Evolutionary conservation across 1,139 yeast genomes (phyloP).

Genomic region (Candida neerlandica): DNA sequence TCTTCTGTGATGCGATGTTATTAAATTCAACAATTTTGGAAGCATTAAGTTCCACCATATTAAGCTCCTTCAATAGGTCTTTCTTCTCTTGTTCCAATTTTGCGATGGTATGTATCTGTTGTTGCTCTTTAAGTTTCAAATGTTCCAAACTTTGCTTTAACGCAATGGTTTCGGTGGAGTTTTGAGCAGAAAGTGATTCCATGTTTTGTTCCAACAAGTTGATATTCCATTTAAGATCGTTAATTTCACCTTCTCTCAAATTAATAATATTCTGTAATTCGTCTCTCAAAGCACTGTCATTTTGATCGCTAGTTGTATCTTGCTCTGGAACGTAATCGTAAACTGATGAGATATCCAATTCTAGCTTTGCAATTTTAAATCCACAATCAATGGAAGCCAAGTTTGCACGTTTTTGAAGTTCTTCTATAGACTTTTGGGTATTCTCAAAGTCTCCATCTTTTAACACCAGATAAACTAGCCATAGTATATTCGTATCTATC

Average conservation of each 20-base stretch:
- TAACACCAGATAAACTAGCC: background rate
- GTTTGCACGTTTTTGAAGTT: background rate
- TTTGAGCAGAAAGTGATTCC: conserved; percentile 29
- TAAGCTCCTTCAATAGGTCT: conserved; percentile 22
- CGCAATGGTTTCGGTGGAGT: conserved; percentile 18
- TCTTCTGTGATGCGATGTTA: conserved; percentile 34
- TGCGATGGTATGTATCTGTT: conserved; percentile 12
- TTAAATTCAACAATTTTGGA: conserved; percentile 14
- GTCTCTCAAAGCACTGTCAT: background rate
- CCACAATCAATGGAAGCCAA: background rate
- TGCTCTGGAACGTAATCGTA: conserved; percentile 2
- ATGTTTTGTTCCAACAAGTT: conserved; percentile 46
- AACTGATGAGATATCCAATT: background rate
- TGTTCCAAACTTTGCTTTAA: conserved; percentile 25
- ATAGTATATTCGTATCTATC: background rate
- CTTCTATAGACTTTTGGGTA: background rate
- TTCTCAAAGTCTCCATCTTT: background rate
- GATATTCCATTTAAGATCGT: conserved; percentile 43
- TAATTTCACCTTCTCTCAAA: conserved; percentile 34
- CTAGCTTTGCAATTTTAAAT: background rate
- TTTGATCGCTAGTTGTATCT: background rate
- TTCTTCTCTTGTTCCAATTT: conserved; percentile 21
- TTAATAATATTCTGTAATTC: background rate
- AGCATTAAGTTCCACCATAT: conserved; percentile 15
- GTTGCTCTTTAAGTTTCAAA: conserved; percentile 19